phyloP scores from a whole-genome alignment of 108 stramenopile species.

The Mayamaea pseudoterrestris region DNA sequence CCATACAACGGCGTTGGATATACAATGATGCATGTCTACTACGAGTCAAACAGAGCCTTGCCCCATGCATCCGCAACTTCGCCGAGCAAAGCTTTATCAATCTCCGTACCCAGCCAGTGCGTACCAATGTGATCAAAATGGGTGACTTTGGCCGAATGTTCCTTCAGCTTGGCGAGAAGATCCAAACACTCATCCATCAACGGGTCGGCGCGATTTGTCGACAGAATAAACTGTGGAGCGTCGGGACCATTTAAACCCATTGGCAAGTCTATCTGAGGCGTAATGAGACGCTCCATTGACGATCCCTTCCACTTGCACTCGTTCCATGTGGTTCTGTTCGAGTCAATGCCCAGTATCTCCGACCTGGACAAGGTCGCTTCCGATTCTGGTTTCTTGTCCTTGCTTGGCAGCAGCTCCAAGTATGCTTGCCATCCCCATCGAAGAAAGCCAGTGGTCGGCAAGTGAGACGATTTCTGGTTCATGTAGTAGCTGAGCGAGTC shows the following conservation, averaged over 20 bases:
- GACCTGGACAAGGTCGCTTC: neutral
- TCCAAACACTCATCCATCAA: neutral
- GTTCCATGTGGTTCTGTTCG: neutral
- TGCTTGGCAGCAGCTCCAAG: neutral
- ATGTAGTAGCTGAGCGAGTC: neutral
- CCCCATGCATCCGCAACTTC: too few relatives aligned
- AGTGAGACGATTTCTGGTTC: neutral
- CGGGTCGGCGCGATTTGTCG: neutral
- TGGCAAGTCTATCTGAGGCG: neutral
- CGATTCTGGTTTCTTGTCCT: neutral
- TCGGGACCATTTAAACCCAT: neutral
- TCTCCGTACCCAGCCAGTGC: too few relatives aligned
- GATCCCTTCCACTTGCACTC: neutral
- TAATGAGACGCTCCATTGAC: neutral
- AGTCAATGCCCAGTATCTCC: neutral
- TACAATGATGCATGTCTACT: too few relatives aligned
- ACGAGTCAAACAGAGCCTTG: too few relatives aligned
- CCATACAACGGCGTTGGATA: too few relatives aligned
- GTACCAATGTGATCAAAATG: too few relatives aligned
- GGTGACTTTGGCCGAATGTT: too few relatives aligned
- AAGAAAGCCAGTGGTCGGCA: neutral
- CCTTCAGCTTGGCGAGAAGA: neutral
- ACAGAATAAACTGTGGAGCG: neutral
- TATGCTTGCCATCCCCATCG: neutral
- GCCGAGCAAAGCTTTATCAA: too few relatives aligned